phyloP scores from a whole-genome alignment of 176 grass and related monocot genomes.

The barley (Hordeum vulgare) region DNA sequence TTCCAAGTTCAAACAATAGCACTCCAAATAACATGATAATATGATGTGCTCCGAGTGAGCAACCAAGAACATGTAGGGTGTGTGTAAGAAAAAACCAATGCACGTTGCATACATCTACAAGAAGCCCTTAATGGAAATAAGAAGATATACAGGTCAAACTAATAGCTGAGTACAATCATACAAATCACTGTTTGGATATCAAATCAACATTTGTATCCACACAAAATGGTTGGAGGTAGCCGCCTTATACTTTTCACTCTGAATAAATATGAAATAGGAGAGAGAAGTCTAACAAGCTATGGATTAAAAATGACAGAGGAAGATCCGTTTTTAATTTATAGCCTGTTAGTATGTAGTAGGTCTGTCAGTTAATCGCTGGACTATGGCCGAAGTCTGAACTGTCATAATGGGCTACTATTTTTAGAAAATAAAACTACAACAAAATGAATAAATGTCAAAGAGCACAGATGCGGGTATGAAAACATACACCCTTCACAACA shows the following conservation, averaged over 20 bases:
- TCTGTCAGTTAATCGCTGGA: no score
- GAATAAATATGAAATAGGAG: neutral
- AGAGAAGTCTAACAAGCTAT: neutral
- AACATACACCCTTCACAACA: neutral
- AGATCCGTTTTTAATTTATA: no score
- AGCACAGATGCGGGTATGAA: neutral
- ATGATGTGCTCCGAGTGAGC: neutral
- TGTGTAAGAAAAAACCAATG: neutral
- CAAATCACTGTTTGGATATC: neutral
- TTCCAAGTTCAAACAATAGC: neutral
- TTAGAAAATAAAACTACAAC: neutral
- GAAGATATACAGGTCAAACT: neutral
- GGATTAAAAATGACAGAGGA: no score
- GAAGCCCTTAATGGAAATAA: neutral
- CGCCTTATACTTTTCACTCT: neutral
- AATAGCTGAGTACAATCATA: neutral
- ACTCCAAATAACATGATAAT: neutral
- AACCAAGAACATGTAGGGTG: neutral
- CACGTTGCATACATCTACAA: neutral
- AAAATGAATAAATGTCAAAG: neutral
- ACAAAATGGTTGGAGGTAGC: neutral
- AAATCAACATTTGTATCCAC: neutral
- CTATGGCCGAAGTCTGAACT: no score
- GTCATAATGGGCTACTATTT: neutral
- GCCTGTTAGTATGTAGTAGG: no score